Evolutionary conservation across 2,329 filamentous ascomycete species (phyloP).

Genomic region (Didymellaceae sp.): DNA sequence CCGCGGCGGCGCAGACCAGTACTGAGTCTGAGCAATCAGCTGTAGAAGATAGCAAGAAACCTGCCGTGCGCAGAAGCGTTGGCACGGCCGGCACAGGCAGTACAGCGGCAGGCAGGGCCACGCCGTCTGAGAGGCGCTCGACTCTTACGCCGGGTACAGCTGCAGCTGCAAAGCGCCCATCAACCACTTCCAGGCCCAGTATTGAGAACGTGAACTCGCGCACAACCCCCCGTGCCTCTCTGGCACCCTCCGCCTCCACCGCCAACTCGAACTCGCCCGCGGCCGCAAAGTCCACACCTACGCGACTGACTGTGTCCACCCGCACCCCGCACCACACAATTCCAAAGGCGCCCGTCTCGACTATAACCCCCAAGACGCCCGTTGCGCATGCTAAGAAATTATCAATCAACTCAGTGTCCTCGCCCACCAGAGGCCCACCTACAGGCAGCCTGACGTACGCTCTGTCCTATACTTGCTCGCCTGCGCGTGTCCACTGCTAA

Average conservation of each 20-base stretch:
- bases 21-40: too few species aligned
- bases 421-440: constrained; percentile 16
- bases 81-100: constrained; percentile 25
- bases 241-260: constrained; percentile 24
- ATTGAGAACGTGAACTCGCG: constrained; percentile 30
- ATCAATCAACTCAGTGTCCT: constrained; percentile 25
- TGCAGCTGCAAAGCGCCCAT: constrained; percentile 37
- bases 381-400: constrained; percentile 41
- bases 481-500: neutral
- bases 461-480: neutral
- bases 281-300: constrained; percentile 25
- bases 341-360: constrained; percentile 28
- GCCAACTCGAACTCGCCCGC: too few species aligned
- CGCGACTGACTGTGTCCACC: constrained; percentile 33
- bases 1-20: too few species aligned
- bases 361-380: constrained; percentile 22
- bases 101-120: constrained; percentile 31
- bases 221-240: constrained; percentile 39
- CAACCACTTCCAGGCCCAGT: constrained; percentile 34
- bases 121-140: constrained; percentile 30
- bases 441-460: constrained; percentile 11
- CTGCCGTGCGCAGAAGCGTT: constrained; percentile 36
- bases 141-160: constrained; percentile 26
- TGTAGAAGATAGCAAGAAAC: constrained; percentile 46
- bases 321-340: constrained; percentile 28